Conservation (phyloP, 2,329 filamentous ascomycete species). For the Penicillium sumatraense region DNA sequence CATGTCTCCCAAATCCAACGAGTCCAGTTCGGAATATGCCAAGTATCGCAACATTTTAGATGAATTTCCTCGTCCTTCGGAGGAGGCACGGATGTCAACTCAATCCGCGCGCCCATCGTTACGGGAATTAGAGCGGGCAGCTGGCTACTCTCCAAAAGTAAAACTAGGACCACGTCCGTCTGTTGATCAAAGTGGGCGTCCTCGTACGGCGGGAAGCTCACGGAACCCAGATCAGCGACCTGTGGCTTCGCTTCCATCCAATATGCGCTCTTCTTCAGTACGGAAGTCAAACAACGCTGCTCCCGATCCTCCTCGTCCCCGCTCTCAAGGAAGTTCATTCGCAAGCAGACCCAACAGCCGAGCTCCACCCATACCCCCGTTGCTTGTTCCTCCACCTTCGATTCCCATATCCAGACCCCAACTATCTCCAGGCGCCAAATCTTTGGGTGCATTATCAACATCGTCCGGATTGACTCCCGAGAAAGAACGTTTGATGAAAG, state of each 20-base stretch:
- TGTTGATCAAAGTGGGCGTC: slow-evolving; percentile 62
- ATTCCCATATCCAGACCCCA: slow-evolving; percentile 39
- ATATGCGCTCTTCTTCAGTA: slow-evolving; percentile 68
- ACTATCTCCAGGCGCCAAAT: slow-evolving; percentile 45
- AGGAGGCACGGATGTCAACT: slow-evolving; percentile 43
- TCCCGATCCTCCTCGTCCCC: slow-evolving; percentile 42
- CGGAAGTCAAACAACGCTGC: slow-evolving; percentile 58
- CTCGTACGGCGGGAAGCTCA: slow-evolving; percentile 60
- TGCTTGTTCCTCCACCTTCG: slow-evolving; percentile 44
- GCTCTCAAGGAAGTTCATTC: slow-evolving; percentile 47
- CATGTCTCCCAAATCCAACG: slow-evolving; percentile 23
- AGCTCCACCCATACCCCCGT: slow-evolving; percentile 43
- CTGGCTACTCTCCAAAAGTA: slow-evolving; percentile 64
- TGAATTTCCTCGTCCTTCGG: slow-evolving; percentile 40
- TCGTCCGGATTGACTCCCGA: slow-evolving; percentile 75
- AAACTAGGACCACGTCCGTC: slow-evolving; percentile 88
- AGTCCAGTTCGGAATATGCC: slow-evolving; percentile 30
- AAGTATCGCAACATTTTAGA: slow-evolving; percentile 36
- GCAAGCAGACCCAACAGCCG: slow-evolving; percentile 34
- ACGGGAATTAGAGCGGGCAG: slow-evolving; percentile 48
- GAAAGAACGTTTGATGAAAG: slow-evolving; percentile 91
- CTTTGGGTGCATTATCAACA: slow-evolving; percentile 51
- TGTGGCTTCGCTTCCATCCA: slow-evolving; percentile 77
- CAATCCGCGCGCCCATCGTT: slow-evolving; percentile 51
- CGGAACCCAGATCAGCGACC: slow-evolving; percentile 63